A percentile compares a stretch with the other conserved stretches of the same genome.
phyloP scores from a whole-genome alignment of 768 basidiomycete genomes.

The Leucogyrophana mollusca region DNA sequence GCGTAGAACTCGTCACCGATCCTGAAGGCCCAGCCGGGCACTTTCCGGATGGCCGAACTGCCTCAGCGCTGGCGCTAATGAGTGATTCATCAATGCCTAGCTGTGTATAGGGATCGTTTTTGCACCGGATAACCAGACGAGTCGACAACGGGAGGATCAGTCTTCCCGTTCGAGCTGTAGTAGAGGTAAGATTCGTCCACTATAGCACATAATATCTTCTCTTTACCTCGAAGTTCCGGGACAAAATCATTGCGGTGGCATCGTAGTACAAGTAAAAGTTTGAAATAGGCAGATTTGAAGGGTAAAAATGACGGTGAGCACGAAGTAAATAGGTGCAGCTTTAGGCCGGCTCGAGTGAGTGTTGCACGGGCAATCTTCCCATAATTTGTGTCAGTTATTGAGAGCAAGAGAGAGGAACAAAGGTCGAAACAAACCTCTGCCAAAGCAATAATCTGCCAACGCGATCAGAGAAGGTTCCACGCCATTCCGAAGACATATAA shows the following conservation, averaged over 20 bases:
- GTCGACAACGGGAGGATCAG: constrained; percentile 33
- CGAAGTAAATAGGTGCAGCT: constrained; percentile 43
- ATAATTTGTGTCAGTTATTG: background rate
- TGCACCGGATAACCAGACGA: constrained; percentile 25
- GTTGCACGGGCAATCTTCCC: constrained; percentile 47
- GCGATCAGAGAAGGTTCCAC: constrained; percentile 7
- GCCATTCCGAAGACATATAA: background rate
- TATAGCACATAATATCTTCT: background rate
- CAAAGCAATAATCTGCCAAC: constrained; percentile 45
- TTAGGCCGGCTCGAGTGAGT: constrained; percentile 40
- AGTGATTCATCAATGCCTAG: constrained; percentile 34
- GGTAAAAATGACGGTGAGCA: constrained; percentile 39
- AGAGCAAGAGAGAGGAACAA: background rate
- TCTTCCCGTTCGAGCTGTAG: constrained; percentile 29
- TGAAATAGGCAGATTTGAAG: constrained; percentile 50
- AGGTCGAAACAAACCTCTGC: constrained; percentile 44
- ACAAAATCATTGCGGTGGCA: constrained; percentile 28
- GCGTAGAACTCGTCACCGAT: constrained; percentile 9
- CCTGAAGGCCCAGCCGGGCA: background rate
- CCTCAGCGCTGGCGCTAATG: constrained; percentile 7
- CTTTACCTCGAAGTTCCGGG: constrained; percentile 25
- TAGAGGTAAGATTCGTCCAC: constrained; percentile 5
- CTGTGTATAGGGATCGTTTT: constrained; percentile 28
- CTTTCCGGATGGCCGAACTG: too few relatives aligned
- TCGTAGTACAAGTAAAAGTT: constrained; percentile 42